Base-by-base conservation (phyloP, 169 alveolate genomes). In the Plasmodium berghei region DNA sequence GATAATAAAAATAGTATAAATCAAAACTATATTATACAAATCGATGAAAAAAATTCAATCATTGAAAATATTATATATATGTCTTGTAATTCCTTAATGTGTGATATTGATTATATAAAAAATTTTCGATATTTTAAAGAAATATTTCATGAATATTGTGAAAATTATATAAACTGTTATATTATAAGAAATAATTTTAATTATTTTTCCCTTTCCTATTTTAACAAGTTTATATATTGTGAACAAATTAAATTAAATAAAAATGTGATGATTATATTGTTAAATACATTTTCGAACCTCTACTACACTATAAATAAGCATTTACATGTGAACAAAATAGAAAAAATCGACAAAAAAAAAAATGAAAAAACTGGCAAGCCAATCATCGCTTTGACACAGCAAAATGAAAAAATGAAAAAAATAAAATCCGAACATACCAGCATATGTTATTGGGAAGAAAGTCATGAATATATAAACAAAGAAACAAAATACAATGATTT, bases 101-200 rank as follows among this genome's bases (percentile, higher is more conserved):
- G 2, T 14, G 71, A 77, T 28, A 40, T n/a, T 12, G 18, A 45
- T 67, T 77, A 26, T 46, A n/a, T 52, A 18, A 56, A 64, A 2
- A 48, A 77, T 64, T 64, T 77, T 58, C 9, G 56, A 4, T 49
- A 49, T 54, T 48, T 77, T n/a, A 77, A 77, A 28, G 89, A 77
- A 56, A 18, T 77, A 12, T n/a, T 77, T 18, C 89, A 77, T 46
- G 46, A 16, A 1, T 77, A 77, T 77, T 42, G 63, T 14, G 69
- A 49, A 18, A 64, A 34, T 20, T 77, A 77, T 16, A 26, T 10
- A 64, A 52, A 45, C 4, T 77, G 16, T 40, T 67, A 10, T 20
- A 22, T 49, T 1, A 28, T 64, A 12, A 16, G 24, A 2, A 12
- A 67, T 6, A 26, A 64, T 9, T 55, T 77, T 40, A 64, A 77